Percentiles rank a stretch among this genome's conserved stretches.
These are phyloP conservation scores for Allomyces arbusculus DNA, from an alignment of 192 early-diverging fungal genomes.

Conservation along the genomic window DNA sequence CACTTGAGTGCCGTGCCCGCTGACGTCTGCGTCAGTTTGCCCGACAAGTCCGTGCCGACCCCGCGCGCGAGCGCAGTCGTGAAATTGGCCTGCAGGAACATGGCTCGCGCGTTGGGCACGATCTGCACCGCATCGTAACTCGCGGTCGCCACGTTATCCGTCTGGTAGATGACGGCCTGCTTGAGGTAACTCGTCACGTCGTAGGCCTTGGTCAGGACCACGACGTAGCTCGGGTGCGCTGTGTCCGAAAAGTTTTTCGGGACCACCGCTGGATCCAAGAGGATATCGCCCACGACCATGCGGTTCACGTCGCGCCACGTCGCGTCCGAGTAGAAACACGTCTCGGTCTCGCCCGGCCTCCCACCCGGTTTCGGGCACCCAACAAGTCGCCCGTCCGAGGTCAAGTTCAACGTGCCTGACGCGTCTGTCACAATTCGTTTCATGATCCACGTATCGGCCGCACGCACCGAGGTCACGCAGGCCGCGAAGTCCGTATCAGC, in stretches of 20 bases:
- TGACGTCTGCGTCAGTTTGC: slow-evolving; percentile 1
- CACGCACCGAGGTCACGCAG: background rate
- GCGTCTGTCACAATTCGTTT: background rate
- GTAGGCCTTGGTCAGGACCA: background rate
- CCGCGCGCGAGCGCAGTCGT: slow-evolving; percentile 18
- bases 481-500: background rate
- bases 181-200: background rate
- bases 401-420: background rate
- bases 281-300: background rate
- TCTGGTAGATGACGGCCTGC: background rate
- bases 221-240: background rate
- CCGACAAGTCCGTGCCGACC: slow-evolving; percentile 19
- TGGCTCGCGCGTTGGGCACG: slow-evolving; percentile 15
- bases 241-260: background rate
- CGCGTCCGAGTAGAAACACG: background rate
- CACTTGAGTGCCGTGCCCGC: slow-evolving; percentile 10
- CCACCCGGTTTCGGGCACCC: background rate
- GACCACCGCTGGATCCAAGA: background rate
- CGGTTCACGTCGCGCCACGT: background rate
- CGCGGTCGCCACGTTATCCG: background rate
- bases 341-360: background rate
- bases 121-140: slow-evolving; percentile 12
- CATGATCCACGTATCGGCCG: background rate
- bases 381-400: background rate
- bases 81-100: background rate